phyloP scores from a whole-genome alignment of 139 green algal genomes.

The Nannochloris sp. region DNA sequence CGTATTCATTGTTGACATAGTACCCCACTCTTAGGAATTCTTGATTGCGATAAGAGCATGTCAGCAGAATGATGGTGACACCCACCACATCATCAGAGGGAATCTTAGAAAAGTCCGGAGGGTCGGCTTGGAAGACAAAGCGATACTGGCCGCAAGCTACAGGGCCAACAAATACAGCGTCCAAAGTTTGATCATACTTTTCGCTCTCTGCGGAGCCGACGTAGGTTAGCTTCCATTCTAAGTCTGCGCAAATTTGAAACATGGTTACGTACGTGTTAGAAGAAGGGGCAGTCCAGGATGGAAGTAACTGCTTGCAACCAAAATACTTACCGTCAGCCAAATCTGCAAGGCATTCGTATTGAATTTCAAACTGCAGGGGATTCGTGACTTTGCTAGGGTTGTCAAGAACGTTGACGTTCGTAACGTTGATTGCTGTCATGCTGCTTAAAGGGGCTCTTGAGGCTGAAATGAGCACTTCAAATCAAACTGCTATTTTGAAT shows the following conservation, averaged over 20 bases:
- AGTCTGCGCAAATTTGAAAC: constrained; percentile 47
- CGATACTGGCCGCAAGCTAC: constrained; percentile 80
- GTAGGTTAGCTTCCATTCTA: constrained; percentile 96
- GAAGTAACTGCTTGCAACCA: background rate
- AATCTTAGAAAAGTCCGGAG: constrained; percentile 74
- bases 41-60: constrained; percentile 79
- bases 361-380: constrained; percentile 89
- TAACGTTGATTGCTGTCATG: constrained; percentile 88
- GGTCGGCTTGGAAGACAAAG: constrained; percentile 85
- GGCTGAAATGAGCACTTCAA: too few species aligned
- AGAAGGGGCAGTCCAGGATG: background rate
- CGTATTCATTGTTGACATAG: constrained; percentile 96
- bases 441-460: too few species aligned
- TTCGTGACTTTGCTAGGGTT: constrained; percentile 77
- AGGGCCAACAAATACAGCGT: constrained; percentile 87
- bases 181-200: constrained; percentile 89
- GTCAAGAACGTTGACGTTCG: constrained; percentile 72
- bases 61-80: constrained; percentile 92
- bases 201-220: constrained; percentile 90
- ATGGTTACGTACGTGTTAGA: background rate
- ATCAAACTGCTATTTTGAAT: too few species aligned
- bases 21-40: constrained; percentile 91
- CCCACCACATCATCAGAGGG: constrained; percentile 77
- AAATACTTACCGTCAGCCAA: constrained; percentile 59
- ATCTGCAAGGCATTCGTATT: constrained; percentile 84